Evolutionary conservation across 768 basidiomycete species (phyloP), one percentile per base, ranked within the genome.

Genomic region (Tylopilus intermedius): DNA sequence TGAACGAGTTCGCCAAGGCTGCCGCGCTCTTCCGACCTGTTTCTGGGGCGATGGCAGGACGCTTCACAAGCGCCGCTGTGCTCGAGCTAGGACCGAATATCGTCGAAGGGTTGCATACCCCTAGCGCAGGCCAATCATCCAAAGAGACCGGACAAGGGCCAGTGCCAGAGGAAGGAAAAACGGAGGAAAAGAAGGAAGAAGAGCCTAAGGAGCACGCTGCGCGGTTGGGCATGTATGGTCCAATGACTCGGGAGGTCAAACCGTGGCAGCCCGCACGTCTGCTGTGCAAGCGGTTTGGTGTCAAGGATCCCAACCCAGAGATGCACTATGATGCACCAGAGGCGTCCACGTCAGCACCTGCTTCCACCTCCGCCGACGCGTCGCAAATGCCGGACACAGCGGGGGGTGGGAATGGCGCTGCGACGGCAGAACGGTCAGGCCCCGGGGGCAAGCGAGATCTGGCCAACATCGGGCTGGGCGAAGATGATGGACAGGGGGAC

Each of bases 1-100:
- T 95, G 29, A 75, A 75, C 39, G 92, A 95, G 60, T 97, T 92
- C 58, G 82, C 89, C 2, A 90, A 93, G 65, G 79, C 92, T 0
- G 95, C 95, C 0, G 71, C 79, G 24, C 80, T 98, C 27, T 98
- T 97, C 74, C 92, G 92, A 61, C 96, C 96, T 0, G 82, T 94
- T 58, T 81, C 84, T 0, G 90, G 88, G 3, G 90, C 91, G 14
- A 97, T 98, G 90, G 92, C 93, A 0, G 87, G 84, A 21, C 80
- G 95, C n/a, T 98, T 98, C 69, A 92, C 88, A 5, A 87, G 82
- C 51, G 90, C 90, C 0, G 79, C 80, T 0, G 76, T 84, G 13
- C 70, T 90, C n/a, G 90, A 91, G 26, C 65, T 70, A 5, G 86
- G 79, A 1, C 80, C 85, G 5, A 76, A 80, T 50, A 66, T 81